Evolutionary conservation across 768 basidiomycete species (phyloP), one percentile per base, ranked within the genome.

Genomic region (Collybiopsis confluens): DNA sequence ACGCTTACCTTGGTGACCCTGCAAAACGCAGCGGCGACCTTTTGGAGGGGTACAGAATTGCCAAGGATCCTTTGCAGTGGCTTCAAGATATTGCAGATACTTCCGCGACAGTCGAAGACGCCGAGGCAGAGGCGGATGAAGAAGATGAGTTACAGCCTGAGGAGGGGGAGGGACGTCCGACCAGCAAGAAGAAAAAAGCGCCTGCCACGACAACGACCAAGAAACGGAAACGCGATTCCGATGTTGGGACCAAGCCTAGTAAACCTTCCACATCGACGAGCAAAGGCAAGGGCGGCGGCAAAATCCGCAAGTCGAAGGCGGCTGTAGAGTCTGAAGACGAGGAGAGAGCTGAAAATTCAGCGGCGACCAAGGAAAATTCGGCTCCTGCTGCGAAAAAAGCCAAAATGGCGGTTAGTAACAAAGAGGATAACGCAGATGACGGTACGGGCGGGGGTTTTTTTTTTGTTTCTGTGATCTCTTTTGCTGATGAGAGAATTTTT

Each of bases 1-100:
- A 89, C 58, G 78, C 85, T 2, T 97, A 83, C 72, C 80, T 98
- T 71, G 77, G 72, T 58, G 88, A 88, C 64, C 85, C 86, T 16
- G 78, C 74, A 68, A 92, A 92, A 73, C 85, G 81, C 65, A 36
- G 11, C 37, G 83, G 80, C 37, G 90, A 93, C 30, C 81, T 98
- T 37, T 69, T 86, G 20, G 67, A 79, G 50, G 93, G 87, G 13
- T 95, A 93, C 67, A 78, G 80, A 58, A 83, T 90, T 62, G 80
- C 80, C 0, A 69, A 79, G 37, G 80, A 90, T 66, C 88, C 88
- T 2, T 65, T 62, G 0, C 72, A 74, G 20, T 90, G 86, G 87
- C 73, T 77, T 52, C 66, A 65, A 15, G 59, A 72, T 45, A 65
- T 59, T 16, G 63, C 62, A 37, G 49, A 60, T 51, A 42, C 65